phyloP scores from a whole-genome alignment of 1,284 basidiomycete genomes.

The Psilocybe mexicana region DNA sequence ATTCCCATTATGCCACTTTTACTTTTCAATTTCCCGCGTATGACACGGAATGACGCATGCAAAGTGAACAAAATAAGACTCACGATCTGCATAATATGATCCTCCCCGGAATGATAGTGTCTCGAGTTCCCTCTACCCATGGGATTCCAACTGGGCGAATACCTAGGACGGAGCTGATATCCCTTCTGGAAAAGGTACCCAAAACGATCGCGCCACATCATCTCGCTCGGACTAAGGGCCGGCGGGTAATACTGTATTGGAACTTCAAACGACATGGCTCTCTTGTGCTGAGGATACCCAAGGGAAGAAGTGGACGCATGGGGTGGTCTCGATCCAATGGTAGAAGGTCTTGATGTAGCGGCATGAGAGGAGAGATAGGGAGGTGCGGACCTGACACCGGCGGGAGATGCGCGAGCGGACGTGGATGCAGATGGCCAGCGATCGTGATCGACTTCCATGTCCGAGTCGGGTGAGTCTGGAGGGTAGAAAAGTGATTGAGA shows the following conservation, averaged over 20 bases:
- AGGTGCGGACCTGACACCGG: no score
- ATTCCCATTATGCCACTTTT: no score
- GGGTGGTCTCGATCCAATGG: constrained; percentile 10
- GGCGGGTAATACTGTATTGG: constrained; percentile 24
- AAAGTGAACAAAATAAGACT: constrained; percentile 1
- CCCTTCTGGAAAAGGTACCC: constrained; percentile 27
- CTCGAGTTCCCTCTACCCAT: constrained; percentile 25
- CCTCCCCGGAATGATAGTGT: constrained; percentile 23
- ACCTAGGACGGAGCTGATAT: constrained; percentile 32
- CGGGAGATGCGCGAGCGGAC: no score
- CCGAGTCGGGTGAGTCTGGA: not conserved
- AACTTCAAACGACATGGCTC: constrained; percentile 13
- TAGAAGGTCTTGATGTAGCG: no score
- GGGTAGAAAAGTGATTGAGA: not conserved
- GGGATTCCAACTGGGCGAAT: constrained; percentile 30
- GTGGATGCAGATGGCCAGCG: not conserved
- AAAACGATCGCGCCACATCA: constrained; percentile 30
- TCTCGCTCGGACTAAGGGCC: constrained; percentile 23
- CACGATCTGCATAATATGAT: constrained; percentile 28
- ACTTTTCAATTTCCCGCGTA: no score
- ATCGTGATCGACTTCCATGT: not conserved
- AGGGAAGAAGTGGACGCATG: not conserved
- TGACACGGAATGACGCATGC: not conserved
- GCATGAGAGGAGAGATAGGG: no score
- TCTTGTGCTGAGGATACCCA: constrained; percentile 11